Evolutionary conservation across 2,329 filamentous ascomycete species (phyloP).

Genomic region (Aureobasidium sp.): DNA sequence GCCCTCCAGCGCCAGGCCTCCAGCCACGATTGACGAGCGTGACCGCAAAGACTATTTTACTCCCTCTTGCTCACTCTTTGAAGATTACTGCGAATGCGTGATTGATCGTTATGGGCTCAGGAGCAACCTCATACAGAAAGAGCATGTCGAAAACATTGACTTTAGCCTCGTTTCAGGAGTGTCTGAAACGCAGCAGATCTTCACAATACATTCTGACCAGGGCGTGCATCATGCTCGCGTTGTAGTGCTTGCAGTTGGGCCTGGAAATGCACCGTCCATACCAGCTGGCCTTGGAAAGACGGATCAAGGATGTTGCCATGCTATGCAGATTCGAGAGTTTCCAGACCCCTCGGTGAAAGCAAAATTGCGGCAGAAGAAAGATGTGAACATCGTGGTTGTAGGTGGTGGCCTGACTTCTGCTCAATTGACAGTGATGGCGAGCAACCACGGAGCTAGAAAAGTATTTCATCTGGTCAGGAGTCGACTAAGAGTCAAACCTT

Average conservation of each 20-base stretch:
- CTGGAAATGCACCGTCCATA: constrained; percentile 53
- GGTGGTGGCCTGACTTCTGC: constrained; percentile 71
- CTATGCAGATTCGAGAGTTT: constrained; percentile 54
- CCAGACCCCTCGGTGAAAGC: constrained; percentile 46
- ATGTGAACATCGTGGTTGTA: constrained; percentile 62
- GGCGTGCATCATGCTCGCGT: constrained; percentile 50
- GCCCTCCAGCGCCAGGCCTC: constrained; percentile 19
- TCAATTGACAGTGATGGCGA: constrained; percentile 61
- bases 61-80: constrained; percentile 35
- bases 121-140: constrained; percentile 50
- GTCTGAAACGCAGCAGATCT: constrained; percentile 48
- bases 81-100: constrained; percentile 35
- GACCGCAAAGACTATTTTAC: constrained; percentile 43
- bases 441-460: constrained; percentile 57
- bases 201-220: constrained; percentile 55
- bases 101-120: constrained; percentile 40
- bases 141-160: constrained; percentile 54
- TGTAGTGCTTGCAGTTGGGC: constrained; percentile 64
- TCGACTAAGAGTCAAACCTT: constrained; percentile 59
- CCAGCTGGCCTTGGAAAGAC: constrained; percentile 27
- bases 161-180: constrained; percentile 42
- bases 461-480: constrained; percentile 65
- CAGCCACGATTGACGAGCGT: constrained; percentile 37
- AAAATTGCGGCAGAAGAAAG: constrained; percentile 44
- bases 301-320: constrained; percentile 52